Evolutionary conservation across 495 filamentous ascomycete genomes (phyloP), one percentile per base, ranked within the genome.

Genomic region (Rostrohypoxylon terebratum): DNA sequence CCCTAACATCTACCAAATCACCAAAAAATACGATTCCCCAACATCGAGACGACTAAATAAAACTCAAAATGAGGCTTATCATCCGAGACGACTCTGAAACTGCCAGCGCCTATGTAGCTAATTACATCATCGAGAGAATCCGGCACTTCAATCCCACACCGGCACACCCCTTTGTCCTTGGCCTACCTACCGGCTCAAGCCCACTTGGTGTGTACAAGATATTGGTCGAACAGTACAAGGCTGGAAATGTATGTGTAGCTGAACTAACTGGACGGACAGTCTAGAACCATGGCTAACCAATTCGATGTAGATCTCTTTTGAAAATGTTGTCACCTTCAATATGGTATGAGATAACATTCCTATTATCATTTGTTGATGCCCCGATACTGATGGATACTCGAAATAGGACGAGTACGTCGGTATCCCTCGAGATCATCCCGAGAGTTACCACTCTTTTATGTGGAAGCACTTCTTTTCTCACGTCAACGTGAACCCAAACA

Each of bases 401-500:
- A 34, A 53, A 58, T 62, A 94, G 92, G 93, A 95, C 80, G 93
- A 96, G 82, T 96, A 95, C 78, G 90, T 95, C 73, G 90, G 91
- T 44, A 87, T 96, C 62, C 90, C 93, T 31, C 87, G 90, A 66
- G 91, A 93, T 69, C 92, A 95, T 77, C 91, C 92, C 10, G 88
- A 94, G 78, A 91, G 88, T 77, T 95, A 95, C 81, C 93, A 94
- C 83, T 90, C 89, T 62, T 96, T 94, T 83, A 95, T 96, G 93
- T 94, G 92, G 84, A 91, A 90, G 80, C 86, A 95, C 80, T 93
- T 95, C 86, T 96, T 96, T 84, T 92, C 90, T 3, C 92, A 95
- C 77, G 90, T 95, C 74, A 92, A 96, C 75, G 89, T 96, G 63
- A 85, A 87, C 65, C 92, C 93, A 5, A 84, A 85, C 70, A 93